phyloP scores from a whole-genome alignment of 805 yeast genomes.

The Kazachstania kunashirensis region DNA sequence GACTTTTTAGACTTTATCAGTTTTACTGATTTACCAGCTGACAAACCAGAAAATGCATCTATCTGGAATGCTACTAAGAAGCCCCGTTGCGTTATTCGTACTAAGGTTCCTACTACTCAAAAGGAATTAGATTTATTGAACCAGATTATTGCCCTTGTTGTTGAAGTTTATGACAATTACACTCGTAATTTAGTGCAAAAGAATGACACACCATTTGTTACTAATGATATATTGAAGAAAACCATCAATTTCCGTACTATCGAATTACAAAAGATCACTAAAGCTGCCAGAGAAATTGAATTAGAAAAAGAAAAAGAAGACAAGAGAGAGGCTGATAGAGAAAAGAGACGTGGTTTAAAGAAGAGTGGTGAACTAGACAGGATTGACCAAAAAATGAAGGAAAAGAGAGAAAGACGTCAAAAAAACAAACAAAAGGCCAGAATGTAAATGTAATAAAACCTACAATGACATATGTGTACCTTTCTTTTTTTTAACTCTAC shows the following conservation, averaged over 20 bases:
- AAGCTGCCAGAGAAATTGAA: conserved; percentile 52
- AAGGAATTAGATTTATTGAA: conserved; percentile 42
- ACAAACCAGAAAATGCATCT: conserved; percentile 52
- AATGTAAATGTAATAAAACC: conserved; percentile 19
- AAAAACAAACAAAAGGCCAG: conserved; percentile 50
- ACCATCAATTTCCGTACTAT: conserved; percentile 65
- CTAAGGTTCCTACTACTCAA: conserved; percentile 41
- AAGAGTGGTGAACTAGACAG: conserved; percentile 69
- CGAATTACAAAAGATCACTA: conserved; percentile 62
- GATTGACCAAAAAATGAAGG: conserved; percentile 65
- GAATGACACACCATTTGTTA: conserved; percentile 43
- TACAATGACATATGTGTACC: too few species aligned
- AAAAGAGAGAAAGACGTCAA: conserved; percentile 70
- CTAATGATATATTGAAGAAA: conserved; percentile 69
- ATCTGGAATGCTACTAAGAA: conserved; percentile 45
- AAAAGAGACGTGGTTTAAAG: conserved; percentile 48
- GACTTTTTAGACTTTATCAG: conserved; percentile 55
- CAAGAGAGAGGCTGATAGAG: conserved; percentile 59
- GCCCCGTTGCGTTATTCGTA: conserved; percentile 43
- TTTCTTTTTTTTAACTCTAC: too few species aligned
- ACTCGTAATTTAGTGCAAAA: conserved; percentile 32
- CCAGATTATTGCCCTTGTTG: conserved; percentile 43
- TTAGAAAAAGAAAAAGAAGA: conserved; percentile 62
- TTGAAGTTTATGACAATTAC: conserved; percentile 50
- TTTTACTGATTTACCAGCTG: conserved; percentile 75